Evolutionary conservation across 371 early-diverging fungal species (phyloP).

Genomic region (Sporodiniella umbellata): DNA sequence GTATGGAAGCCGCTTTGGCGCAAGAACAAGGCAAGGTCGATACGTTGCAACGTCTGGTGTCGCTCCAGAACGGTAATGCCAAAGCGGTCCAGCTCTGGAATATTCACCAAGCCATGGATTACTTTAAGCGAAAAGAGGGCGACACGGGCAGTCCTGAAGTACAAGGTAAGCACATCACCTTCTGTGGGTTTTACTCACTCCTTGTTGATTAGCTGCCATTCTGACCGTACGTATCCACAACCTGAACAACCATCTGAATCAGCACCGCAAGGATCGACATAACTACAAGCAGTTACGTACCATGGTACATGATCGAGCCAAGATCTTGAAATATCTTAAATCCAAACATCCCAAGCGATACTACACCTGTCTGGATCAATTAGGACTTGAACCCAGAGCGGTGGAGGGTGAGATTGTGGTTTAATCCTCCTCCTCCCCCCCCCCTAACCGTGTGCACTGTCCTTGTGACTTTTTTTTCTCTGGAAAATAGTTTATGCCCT

Average conservation of each 20-base stretch:
- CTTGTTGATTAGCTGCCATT: slow-evolving; percentile 68
- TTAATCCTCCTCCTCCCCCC: too few species aligned
- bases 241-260: slow-evolving; percentile 73
- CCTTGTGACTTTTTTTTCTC: too few species aligned
- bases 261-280: slow-evolving; percentile 82
- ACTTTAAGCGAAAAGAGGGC: slow-evolving; percentile 72
- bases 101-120: slow-evolving; percentile 65
- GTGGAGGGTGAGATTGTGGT: slow-evolving; percentile 71
- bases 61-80: slow-evolving; percentile 77
- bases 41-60: slow-evolving; percentile 69
- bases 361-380: slow-evolving; percentile 61
- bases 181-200: not conserved
- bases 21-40: slow-evolving; percentile 58
- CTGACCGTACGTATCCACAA: slow-evolving; percentile 89
- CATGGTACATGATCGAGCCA: slow-evolving; percentile 79
- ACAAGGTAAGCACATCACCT: slow-evolving; percentile 63
- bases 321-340: slow-evolving; percentile 88
- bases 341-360: slow-evolving; percentile 69
- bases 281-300: slow-evolving; percentile 79
- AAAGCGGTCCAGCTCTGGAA: slow-evolving; percentile 78
- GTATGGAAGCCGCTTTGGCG: slow-evolving; percentile 39
- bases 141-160: slow-evolving; percentile 95
- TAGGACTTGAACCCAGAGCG: slow-evolving; percentile 69
- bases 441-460: too few species aligned
- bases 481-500: too few species aligned